Conservation (phyloP, 768 basidiomycete genomes). For the Pleurotus platypus region DNA sequence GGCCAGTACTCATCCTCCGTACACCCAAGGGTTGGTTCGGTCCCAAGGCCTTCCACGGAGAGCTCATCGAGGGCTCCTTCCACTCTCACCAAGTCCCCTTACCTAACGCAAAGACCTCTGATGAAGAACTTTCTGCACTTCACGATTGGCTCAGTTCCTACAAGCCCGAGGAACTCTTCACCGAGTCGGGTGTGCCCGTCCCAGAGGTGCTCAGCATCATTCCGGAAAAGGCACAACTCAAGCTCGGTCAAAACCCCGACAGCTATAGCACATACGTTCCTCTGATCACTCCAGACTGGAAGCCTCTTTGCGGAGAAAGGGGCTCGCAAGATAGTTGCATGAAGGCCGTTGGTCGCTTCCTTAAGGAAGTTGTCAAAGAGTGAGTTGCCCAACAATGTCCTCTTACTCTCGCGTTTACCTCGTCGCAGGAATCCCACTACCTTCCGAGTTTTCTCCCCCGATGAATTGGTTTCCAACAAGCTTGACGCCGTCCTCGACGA, state of each 20-base stretch:
- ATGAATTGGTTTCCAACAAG: constrained; percentile 86
- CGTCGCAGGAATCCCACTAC: constrained; percentile 60
- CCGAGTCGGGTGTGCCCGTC: constrained; percentile 54
- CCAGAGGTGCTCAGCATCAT: constrained; percentile 56
- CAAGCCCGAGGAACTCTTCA: constrained; percentile 63
- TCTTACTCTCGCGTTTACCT: background rate
- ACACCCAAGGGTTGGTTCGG: constrained; percentile 83
- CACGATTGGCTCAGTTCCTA: constrained; percentile 77
- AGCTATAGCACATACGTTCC: constrained; percentile 59
- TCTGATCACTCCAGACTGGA: constrained; percentile 68
- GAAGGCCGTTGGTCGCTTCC: constrained; percentile 60
- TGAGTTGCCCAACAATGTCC: constrained; percentile 21
- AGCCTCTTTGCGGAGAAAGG: constrained; percentile 42
- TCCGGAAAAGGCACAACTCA: constrained; percentile 51
- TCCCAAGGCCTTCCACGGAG: constrained; percentile 62
- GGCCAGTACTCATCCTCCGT: constrained; percentile 84
- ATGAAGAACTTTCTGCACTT: constrained; percentile 59
- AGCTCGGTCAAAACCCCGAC: constrained; percentile 70
- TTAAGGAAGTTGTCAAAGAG: constrained; percentile 55
- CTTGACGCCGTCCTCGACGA: constrained; percentile 75
- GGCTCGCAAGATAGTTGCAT: constrained; percentile 71
- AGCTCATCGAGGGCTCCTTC: constrained; percentile 79
- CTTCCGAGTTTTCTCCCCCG: constrained; percentile 90
- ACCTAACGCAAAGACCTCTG: constrained; percentile 61
- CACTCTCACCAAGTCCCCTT: constrained; percentile 88